Base-by-base conservation (phyloP, 129 eudicot species). In the Rutidosis leptorrhynchoides region DNA sequence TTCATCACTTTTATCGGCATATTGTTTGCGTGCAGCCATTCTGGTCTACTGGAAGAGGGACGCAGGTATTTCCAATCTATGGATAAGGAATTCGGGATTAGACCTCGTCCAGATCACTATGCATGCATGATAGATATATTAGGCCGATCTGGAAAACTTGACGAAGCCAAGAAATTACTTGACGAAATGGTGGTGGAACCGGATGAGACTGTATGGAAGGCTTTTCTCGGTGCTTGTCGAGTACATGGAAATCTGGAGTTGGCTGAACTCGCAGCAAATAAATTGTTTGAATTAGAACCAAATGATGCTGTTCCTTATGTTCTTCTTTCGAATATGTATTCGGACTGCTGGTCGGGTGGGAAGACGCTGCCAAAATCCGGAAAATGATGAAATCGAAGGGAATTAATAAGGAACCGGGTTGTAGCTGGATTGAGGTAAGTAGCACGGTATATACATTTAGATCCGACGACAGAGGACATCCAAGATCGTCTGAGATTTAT, bases 51-150 rank as follows among this genome's bases (percentile, higher is more conserved):
- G 12, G 67, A 59, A 3, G 80, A 81, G 70, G 97, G 90, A 9
- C 76, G 78, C 66, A 28, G 11, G 24, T 83, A 71, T 67, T 91
- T 91, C 37, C 82, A 85, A 9, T 64, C 80, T 4, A 85, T 91
- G 94, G 74, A 78, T 48, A 82, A 65, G 6, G 61, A 59, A 45
- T 87, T 69, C 17, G 80, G 88, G 28, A 81, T 91, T 21, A 64
- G 75, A 57, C 94, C 90, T n/a, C 81, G 84, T 0, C 86, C 76
- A 65, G 97, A 87, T 74, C 97, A 87, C 74, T 87, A 91, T 69
- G 87, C 94, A 30, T 87, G 96, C 78, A 87, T 91, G 96, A 81
- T 91, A 52, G 97, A 90, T 74, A 74, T 90, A 59, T 87, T 87
- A 16, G 90, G 88, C 14, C 83, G 97, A 46, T 79, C 84, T 0